Evolutionary conservation across 2,329 filamentous ascomycete species (phyloP), one percentile per base, ranked within the genome.

Genomic region (Aspergillus sp.): DNA sequence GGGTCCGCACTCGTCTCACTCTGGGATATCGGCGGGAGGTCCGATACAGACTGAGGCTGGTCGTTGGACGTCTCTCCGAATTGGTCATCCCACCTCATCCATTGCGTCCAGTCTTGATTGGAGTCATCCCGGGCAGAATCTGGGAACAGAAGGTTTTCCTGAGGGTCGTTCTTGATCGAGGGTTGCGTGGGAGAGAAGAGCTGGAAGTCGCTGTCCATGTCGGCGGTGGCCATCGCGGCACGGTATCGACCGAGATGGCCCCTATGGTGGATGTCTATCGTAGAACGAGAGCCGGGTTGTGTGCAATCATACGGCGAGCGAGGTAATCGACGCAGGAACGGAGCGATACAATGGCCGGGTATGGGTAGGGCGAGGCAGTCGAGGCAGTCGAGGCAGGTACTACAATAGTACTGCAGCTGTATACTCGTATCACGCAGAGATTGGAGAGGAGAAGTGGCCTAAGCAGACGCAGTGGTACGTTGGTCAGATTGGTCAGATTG

Each of bases 11-110:
- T 39, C 46, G 47, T 16, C 43, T 47, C 15, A 45, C 44, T 40
- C 3, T 51, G 48, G 8, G 57, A 50, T 13, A 51, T 44, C 33
- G 48, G 49, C 8, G 50, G 39, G 16, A 39, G 32, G 20, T 51
- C 43, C 14, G 50, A 40, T 22, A 46, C 37, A 12, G 47, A 38
- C 32, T 47, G 32, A 36, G 45, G 38, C 8, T 49, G 40, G 31
- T 51, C 51, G n/a, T 51, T 49, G 22, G 44, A 35, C n/a, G 36
- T 25, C 15, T 58, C 52, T 2, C 47, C 34, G 25, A 53, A 51
- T 15, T 57, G 45, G 11, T 61, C 61, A 40, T 64, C 61, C 61
- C 61, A 64, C 46, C 55, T 49, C 61, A 64, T 64, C 61, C 61
- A 64, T 40, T 64, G 58, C 8, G 57, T 60, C 61, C 61, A 64